phyloP scores from a whole-genome alignment of 306 rosid genomes.

The Pterocarpus santalinus region DNA sequence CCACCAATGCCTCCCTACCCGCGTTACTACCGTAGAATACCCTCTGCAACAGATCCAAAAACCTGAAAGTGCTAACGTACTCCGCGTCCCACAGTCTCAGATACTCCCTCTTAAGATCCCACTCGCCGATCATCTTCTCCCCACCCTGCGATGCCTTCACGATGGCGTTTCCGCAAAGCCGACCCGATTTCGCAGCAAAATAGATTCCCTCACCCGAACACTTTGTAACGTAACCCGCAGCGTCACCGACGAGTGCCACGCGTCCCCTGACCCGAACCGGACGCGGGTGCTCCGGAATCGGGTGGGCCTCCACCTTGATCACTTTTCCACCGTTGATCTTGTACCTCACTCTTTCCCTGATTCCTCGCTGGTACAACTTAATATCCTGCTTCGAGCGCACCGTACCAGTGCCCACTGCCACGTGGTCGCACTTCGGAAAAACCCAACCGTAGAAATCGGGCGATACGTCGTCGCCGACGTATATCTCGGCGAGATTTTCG shows the following conservation, averaged over 20 bases:
- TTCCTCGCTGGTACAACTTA: constrained; percentile 69
- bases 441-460: constrained; percentile 98
- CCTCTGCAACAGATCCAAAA: constrained; percentile 83
- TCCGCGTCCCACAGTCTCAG: constrained; percentile 74
- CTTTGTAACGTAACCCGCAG: constrained; percentile 88
- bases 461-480: constrained; percentile 84
- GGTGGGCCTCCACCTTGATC: constrained; percentile 91
- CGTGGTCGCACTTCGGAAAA: constrained; percentile 93
- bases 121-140: constrained; percentile 63
- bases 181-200: constrained; percentile 85
- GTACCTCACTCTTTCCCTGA: constrained; percentile 61
- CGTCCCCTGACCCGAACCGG: constrained; percentile 71
- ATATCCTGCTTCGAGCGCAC: constrained; percentile 71
- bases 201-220: constrained; percentile 94
- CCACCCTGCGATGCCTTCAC: constrained; percentile 85
- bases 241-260: constrained; percentile 90
- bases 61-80: constrained; percentile 65
- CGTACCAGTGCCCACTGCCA: constrained; percentile 97
- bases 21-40: constrained; percentile 84
- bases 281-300: constrained; percentile 90
- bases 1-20: constrained; percentile 89
- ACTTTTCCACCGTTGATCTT: constrained; percentile 82
- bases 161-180: constrained; percentile 77
- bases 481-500: constrained; percentile 85
- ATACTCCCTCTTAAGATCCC: constrained; percentile 84